These are phyloP conservation scores for Cnidoscolus chayamansa DNA, from an alignment of 441 rosid genomes.

Conservation along the genomic window DNA sequence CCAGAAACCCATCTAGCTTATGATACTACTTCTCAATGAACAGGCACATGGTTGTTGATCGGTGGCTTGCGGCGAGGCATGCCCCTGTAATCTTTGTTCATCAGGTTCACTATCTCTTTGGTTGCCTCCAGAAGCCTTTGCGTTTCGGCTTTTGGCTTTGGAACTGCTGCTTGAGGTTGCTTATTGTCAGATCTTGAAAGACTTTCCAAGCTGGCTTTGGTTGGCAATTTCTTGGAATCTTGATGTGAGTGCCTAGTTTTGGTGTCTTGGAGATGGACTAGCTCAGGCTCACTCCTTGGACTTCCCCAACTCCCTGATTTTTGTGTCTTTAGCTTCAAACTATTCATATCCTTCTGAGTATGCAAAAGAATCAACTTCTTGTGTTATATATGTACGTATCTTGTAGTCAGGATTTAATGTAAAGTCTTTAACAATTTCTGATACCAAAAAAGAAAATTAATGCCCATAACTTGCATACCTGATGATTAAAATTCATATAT, in stretches of 20 bases:
- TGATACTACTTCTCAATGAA: conserved; percentile 26
- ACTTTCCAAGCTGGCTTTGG: conserved; percentile 24
- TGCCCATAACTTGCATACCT: conserved; percentile 26
- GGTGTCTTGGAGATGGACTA: conserved; percentile 14
- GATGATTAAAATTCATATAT: conserved; percentile 13
- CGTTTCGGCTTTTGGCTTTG: conserved; percentile 16
- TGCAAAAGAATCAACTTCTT: too few species aligned
- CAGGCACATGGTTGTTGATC: conserved; percentile 45
- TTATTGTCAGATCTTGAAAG: conserved; percentile 18
- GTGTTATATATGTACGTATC: too few species aligned
- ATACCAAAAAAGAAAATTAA: too few species aligned
- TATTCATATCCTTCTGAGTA: conserved; percentile 20
- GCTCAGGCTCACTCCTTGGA: conserved; percentile 19
- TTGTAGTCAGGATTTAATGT: too few species aligned
- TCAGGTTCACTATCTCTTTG: conserved; percentile 37
- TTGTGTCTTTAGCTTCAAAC: conserved; percentile 24
- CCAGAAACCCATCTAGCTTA: conserved; percentile 19
- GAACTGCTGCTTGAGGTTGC: not conserved
- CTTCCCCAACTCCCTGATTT: conserved; percentile 19
- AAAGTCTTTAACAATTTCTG: too few species aligned
- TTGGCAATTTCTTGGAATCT: conserved; percentile 25
- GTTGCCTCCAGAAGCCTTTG: conserved; percentile 35
- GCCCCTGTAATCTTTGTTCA: conserved; percentile 45
- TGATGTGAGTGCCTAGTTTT: conserved; percentile 11
- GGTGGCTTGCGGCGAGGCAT: conserved; percentile 51